phyloP scores from a whole-genome alignment of 768 basidiomycete species.

The Suillus subalutaceus region DNA sequence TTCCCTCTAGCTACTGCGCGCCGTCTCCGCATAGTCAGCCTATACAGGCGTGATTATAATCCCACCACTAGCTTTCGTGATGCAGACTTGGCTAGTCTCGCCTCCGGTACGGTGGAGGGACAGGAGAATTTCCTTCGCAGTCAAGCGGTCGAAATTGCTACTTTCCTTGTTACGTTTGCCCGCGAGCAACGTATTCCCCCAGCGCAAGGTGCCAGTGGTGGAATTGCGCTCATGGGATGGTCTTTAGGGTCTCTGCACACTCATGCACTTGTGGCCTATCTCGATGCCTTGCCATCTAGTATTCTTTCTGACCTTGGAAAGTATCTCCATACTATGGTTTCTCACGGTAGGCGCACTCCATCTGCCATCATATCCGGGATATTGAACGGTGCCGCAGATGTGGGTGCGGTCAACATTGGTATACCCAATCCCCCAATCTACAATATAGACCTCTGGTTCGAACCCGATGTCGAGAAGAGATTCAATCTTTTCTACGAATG shows the following conservation, averaged over 20 bases:
- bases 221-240: conserved; percentile 14
- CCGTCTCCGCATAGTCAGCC: conserved; percentile 24
- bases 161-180: conserved; percentile 12
- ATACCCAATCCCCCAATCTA: not conserved
- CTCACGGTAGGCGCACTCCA: conserved; percentile 4
- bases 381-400: not conserved
- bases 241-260: conserved; percentile 10
- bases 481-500: conserved; percentile 8
- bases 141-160: conserved; percentile 10
- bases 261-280: conserved; percentile 12
- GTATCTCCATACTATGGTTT: conserved; percentile 11
- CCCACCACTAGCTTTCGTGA: conserved; percentile 30
- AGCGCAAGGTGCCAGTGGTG: conserved; percentile 1
- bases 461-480: not conserved
- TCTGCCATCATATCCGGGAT: not conserved
- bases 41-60: conserved; percentile 28
- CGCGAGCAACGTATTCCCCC: conserved; percentile 10
- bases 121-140: conserved; percentile 6
- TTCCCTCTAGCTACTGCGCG: conserved; percentile 23
- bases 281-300: conserved; percentile 5
- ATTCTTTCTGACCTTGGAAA: conserved; percentile 4
- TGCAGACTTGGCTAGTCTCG: conserved; percentile 1
- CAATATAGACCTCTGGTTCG: not conserved
- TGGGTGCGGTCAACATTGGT: not conserved
- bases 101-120: not conserved